Conservation (phyloP, 2,329 filamentous ascomycete genomes). For the Monilinia aucupariae region DNA sequence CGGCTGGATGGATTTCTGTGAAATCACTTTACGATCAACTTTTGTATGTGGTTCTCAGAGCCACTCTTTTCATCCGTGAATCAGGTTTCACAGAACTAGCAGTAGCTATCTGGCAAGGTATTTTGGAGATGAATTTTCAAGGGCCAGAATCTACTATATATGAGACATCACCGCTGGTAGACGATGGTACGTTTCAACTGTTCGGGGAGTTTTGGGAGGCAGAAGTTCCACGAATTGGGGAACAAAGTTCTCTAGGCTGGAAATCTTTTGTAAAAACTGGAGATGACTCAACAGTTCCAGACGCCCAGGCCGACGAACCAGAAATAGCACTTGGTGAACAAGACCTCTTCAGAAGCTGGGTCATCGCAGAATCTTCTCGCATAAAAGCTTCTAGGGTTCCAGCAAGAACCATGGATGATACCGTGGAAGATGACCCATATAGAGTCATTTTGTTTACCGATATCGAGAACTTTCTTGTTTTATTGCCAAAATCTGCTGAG, state of each 20-base stretch:
- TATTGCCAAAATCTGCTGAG: conserved; percentile 41
- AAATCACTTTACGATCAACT: conserved; percentile 38
- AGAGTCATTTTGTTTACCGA: conserved; percentile 77
- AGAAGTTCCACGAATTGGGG: conserved; percentile 73
- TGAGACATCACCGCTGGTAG: conserved; percentile 16
- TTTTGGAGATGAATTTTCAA: conserved; percentile 67
- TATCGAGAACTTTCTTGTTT: conserved; percentile 57
- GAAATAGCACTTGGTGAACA: conserved; percentile 20
- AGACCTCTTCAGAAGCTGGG: conserved; percentile 42
- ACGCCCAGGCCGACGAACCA: conserved; percentile 23
- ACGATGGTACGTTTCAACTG: conserved; percentile 27
- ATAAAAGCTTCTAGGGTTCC: conserved; percentile 51
- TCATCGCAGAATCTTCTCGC: conserved; percentile 47
- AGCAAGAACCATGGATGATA: conserved; percentile 68
- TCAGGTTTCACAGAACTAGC: conserved; percentile 74
- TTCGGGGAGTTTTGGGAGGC: conserved; percentile 84
- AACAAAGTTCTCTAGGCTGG: conserved; percentile 68
- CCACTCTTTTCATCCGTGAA: conserved; percentile 70
- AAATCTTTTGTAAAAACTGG: conserved; percentile 40
- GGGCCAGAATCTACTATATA: conserved; percentile 39
- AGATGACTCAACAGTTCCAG: conserved; percentile 22
- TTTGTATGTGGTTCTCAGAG: conserved; percentile 67
- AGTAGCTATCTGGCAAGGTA: conserved; percentile 74
- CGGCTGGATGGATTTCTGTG: not conserved
- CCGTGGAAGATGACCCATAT: conserved; percentile 74